phyloP scores from a whole-genome alignment of 768 basidiomycete genomes.

The Agaricus bisporus region DNA sequence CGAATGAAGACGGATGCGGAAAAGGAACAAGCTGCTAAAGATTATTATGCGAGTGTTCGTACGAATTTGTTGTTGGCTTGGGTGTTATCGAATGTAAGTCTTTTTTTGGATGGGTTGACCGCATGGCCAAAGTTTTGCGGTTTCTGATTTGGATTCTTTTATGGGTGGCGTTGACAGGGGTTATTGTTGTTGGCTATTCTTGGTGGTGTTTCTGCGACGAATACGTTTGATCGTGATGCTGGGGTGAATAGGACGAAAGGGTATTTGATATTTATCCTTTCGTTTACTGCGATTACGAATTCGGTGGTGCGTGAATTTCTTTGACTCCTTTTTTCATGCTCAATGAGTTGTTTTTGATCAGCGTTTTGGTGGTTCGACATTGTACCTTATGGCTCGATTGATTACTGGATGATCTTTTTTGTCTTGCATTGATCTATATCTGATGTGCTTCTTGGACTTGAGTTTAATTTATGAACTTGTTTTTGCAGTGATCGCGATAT shows the following conservation, averaged over 20 bases:
- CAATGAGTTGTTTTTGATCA: slow-evolving; percentile 4
- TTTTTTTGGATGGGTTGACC: not conserved
- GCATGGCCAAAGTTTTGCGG: too few species aligned
- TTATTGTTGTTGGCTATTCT: slow-evolving; percentile 66
- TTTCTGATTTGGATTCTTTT: not conserved
- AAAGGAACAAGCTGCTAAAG: slow-evolving; percentile 68
- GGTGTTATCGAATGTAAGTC: slow-evolving; percentile 75
- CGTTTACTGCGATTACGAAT: slow-evolving; percentile 77
- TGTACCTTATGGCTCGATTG: slow-evolving; percentile 25
- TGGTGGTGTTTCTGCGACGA: slow-evolving; percentile 45
- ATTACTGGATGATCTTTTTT: slow-evolving; percentile 22
- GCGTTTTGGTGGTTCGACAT: slow-evolving; percentile 27
- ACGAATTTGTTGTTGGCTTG: slow-evolving; percentile 78
- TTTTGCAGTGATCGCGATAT: not conserved
- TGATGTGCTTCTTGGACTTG: not conserved
- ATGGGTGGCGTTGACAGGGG: slow-evolving; percentile 34
- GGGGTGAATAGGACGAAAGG: slow-evolving; percentile 55
- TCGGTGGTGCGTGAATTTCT: slow-evolving; percentile 35
- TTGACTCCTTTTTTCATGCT: not conserved
- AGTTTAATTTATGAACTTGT: not conserved
- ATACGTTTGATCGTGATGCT: slow-evolving; percentile 49
- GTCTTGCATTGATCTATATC: not conserved
- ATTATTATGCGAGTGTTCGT: slow-evolving; percentile 84
- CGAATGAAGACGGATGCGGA: slow-evolving; percentile 41
- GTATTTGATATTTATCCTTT: slow-evolving; percentile 76